A percentile compares a stretch with the other conserved stretches of the same genome.
These are phyloP conservation scores for Trichophyton schoenleinii DNA, from an alignment of 2,329 filamentous ascomycete genomes.

Conservation along the genomic window DNA sequence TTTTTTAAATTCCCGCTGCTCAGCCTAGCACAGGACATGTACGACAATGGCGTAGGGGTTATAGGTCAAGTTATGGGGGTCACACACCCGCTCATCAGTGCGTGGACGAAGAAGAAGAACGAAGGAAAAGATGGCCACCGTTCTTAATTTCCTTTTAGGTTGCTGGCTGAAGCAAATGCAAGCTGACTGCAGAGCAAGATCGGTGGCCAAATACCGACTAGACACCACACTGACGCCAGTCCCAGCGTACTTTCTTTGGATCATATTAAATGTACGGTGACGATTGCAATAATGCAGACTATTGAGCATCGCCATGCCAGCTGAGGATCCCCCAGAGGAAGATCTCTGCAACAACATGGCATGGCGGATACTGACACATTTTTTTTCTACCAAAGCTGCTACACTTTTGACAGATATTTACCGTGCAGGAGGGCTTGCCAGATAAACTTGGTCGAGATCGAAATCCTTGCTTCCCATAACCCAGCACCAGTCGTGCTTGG, in stretches of 20 bases:
- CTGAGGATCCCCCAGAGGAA: neutral
- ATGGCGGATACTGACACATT: neutral
- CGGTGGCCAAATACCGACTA: neutral
- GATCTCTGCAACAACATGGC: neutral
- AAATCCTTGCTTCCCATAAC: constrained; percentile 3
- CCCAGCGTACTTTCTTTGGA: no score
- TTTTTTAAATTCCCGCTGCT: neutral
- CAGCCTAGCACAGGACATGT: neutral
- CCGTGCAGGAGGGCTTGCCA: neutral
- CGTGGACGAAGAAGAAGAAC: neutral
- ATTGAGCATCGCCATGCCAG: neutral
- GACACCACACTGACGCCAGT: neutral
- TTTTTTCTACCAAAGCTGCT: neutral
- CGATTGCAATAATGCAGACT: neutral
- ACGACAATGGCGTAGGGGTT: neutral
- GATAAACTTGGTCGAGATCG: constrained; percentile 3
- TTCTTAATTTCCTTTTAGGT: neutral
- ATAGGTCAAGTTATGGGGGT: neutral
- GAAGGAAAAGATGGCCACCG: no score
- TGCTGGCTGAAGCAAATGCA: neutral
- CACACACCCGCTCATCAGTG: neutral
- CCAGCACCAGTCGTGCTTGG: neutral
- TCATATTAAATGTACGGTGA: neutral
- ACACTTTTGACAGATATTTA: neutral
- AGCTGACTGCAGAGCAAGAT: neutral